phyloP scores from a whole-genome alignment of 2,329 filamentous ascomycete genomes.

The Colletotrichum viniferum region DNA sequence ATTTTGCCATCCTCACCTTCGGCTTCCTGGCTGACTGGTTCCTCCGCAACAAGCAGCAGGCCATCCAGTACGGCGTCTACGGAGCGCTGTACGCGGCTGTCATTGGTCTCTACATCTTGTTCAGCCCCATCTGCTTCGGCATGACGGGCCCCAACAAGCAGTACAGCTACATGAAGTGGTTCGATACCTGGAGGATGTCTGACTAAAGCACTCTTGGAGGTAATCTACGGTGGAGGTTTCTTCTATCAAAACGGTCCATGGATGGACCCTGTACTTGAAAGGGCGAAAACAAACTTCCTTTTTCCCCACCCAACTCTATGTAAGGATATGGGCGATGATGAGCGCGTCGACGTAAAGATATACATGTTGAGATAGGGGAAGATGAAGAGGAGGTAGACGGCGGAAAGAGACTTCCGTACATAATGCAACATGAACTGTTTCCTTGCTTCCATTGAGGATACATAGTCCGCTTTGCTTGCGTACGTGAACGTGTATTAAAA shows the following conservation, averaged over 20 bases:
- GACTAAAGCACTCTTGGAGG: conserved; percentile 45
- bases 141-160: conserved; percentile 86
- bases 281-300: not conserved
- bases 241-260: not conserved
- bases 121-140: conserved; percentile 94
- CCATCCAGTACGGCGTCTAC: conserved; percentile 73
- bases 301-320: conserved; percentile 1
- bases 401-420: conserved; percentile 7
- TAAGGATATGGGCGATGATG: conserved; percentile 2
- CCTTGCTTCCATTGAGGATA: not conserved
- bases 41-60: conserved; percentile 68
- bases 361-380: not conserved
- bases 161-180: conserved; percentile 94
- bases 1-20: conserved; percentile 90
- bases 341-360: not conserved
- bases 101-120: conserved; percentile 85
- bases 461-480: not conserved
- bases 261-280: not conserved
- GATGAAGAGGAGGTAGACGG: not conserved
- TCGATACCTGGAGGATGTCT: conserved; percentile 82
- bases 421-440: conserved; percentile 20
- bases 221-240: not conserved
- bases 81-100: conserved; percentile 73
- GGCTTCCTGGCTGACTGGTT: conserved; percentile 91
- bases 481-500: conserved; percentile 7